phyloP scores from a whole-genome alignment of 345 rosid genomes.

The Hibiscus trionum region DNA sequence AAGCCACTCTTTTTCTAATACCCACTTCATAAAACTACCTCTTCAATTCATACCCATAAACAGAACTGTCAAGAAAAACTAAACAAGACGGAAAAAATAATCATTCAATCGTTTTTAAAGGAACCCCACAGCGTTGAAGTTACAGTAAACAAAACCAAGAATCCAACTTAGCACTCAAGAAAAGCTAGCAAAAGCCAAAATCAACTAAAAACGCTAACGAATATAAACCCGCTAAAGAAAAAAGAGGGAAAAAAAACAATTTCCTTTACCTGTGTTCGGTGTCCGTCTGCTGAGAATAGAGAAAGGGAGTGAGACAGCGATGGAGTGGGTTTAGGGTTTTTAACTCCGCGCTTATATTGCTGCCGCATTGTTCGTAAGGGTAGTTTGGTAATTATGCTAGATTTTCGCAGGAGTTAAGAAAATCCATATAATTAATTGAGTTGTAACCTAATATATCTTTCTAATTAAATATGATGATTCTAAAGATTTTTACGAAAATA shows the following conservation, averaged over 20 bases:
- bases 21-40: constrained; percentile 11
- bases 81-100: not conserved
- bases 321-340: constrained; percentile 1
- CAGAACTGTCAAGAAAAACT: not conserved
- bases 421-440: no score
- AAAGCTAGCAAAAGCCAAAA: not conserved
- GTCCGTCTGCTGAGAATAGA: not conserved
- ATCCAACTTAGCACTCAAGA: not conserved
- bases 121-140: not conserved
- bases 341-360: not conserved
- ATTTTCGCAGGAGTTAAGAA: not conserved
- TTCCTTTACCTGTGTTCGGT: not conserved
- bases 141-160: not conserved
- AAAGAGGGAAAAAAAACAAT: not conserved
- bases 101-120: no score
- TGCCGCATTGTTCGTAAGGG: not conserved
- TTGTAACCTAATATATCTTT: no score
- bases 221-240: not conserved
- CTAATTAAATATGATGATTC: no score
- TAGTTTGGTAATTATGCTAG: not conserved
- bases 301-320: not conserved
- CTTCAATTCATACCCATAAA: not conserved
- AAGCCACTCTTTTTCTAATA: not conserved
- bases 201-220: not conserved
- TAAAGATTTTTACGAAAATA: no score